Evolutionary conservation across 148 eudicot species (phyloP).

Genomic region (Amaranthus cruentus): DNA sequence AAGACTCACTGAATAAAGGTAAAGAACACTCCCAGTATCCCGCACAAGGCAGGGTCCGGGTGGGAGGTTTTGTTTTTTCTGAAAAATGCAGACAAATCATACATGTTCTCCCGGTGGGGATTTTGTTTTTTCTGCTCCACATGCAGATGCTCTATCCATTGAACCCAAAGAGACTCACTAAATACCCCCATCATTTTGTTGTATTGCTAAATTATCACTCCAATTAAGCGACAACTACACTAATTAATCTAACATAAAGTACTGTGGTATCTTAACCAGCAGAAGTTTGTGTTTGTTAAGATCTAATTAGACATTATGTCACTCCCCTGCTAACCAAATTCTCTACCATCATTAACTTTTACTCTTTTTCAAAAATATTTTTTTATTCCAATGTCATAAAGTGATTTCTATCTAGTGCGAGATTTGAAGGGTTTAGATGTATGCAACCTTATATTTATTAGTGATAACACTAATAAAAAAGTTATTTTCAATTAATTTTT

Average conservation of each 20-base stretch:
- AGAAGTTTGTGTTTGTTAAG: not conserved
- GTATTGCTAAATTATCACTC: constrained; percentile 31
- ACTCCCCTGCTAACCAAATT: not conserved
- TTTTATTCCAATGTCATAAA: not conserved
- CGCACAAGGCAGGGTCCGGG: no score
- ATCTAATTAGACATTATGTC: constrained; percentile 21
- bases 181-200: constrained; percentile 25
- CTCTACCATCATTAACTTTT: not conserved
- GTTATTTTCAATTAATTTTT: no score
- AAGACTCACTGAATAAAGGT: constrained; percentile 34
- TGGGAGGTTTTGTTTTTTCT: no score
- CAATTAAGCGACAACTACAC: constrained; percentile 49
- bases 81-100: no score
- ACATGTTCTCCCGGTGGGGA: no score
- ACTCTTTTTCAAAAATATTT: not conserved
- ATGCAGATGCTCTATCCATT: no score
- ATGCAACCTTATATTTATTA: constrained; percentile 1
- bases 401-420: constrained; percentile 1
- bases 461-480: no score
- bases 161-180: no score
- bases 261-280: constrained; percentile 38
- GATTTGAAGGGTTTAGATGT: not conserved
- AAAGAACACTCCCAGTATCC: no score
- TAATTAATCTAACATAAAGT: constrained; percentile 41
- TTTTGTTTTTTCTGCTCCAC: no score